Base-by-base conservation (phyloP, 768 basidiomycete genomes). In the Trametes gibbosa region DNA sequence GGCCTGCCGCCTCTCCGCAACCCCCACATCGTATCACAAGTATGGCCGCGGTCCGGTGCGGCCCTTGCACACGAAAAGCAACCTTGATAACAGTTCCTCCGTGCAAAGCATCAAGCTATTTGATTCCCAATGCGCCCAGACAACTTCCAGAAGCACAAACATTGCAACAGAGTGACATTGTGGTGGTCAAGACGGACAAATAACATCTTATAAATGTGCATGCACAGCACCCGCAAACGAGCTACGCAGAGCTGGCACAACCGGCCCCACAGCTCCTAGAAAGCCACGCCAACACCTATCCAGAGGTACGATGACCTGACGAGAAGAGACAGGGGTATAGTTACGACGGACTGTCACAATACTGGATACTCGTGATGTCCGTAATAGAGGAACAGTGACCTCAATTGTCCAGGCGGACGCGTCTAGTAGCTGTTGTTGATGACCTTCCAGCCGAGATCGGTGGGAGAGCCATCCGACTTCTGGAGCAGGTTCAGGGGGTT, bases 401-500 rank as follows among this genome's bases (percentile, higher is more conserved):
- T 41, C 49, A 27, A 37, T 25, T 37, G 24, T 17, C 24, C 13
- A 27, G n/a, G 6, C 3, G 24, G 10, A 8, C 24, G 32, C 19
- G 34, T 17, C 46, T 61, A 61, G 46, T 53, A 45, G 46, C 58
- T 50, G 58, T 63, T 58, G 55, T 68, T 72, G 68, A 87, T 75
- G 77, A 84, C 86, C 34, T 59, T 51, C 14, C 68, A 56, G 32
- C 80, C 90, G 27, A 92, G 81, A 0, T 61, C 63, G 21, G 76
- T 89, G 24, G 85, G 86, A 25, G 64, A 43, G 39, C 80, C 80
- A 52, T 74, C 69, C 24, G 58, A 23, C 19, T 58, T 68, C 73
- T 90, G 76, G 40, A 92, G 75, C 34, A 72, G 64, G 68, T 91
- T 85, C 29, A 69, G 66, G 10, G 68, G 58, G 74, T 84, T 83